A percentile compares a stretch with the other conserved stretches of the same genome.
These are phyloP conservation scores for Neurospora discreta DNA, from an alignment of 495 filamentous ascomycete genomes.

Conservation along the genomic window DNA sequence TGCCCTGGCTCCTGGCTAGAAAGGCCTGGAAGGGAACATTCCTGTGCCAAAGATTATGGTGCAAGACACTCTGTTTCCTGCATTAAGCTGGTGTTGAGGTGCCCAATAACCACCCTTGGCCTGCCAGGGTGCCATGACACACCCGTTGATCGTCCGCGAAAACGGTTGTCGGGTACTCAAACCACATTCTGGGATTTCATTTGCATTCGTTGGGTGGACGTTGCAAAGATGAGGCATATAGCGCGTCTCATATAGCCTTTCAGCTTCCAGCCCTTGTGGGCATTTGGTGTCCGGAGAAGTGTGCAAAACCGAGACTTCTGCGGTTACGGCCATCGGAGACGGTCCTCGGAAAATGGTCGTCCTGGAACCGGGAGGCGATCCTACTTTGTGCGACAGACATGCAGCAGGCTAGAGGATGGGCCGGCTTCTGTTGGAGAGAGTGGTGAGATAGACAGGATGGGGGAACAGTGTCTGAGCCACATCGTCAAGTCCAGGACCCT, in stretches of 20 bases:
- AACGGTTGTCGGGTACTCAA: background rate
- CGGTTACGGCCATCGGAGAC: background rate
- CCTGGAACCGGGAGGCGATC: background rate
- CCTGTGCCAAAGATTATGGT: background rate
- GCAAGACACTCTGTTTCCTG: background rate
- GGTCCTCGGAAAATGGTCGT: background rate
- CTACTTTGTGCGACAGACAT: slow-evolving; percentile 3
- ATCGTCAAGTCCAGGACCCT: background rate
- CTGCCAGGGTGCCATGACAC: background rate
- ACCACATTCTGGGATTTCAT: background rate
- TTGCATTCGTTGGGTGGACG: background rate
- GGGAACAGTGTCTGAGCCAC: background rate
- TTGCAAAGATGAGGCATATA: background rate
- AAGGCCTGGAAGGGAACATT: background rate
- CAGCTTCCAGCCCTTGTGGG: background rate
- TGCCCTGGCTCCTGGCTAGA: background rate
- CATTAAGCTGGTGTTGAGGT: background rate
- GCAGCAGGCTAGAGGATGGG: slow-evolving; percentile 10
- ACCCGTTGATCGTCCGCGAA: background rate
- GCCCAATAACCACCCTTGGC: background rate
- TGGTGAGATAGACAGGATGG: background rate
- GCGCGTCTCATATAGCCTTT: background rate
- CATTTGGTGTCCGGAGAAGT: background rate
- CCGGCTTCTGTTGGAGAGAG: background rate
- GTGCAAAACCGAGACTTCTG: background rate